These are phyloP conservation scores for Aspergillus hortae DNA, from an alignment of 2,329 filamentous ascomycete species.

Conservation along the genomic window DNA sequence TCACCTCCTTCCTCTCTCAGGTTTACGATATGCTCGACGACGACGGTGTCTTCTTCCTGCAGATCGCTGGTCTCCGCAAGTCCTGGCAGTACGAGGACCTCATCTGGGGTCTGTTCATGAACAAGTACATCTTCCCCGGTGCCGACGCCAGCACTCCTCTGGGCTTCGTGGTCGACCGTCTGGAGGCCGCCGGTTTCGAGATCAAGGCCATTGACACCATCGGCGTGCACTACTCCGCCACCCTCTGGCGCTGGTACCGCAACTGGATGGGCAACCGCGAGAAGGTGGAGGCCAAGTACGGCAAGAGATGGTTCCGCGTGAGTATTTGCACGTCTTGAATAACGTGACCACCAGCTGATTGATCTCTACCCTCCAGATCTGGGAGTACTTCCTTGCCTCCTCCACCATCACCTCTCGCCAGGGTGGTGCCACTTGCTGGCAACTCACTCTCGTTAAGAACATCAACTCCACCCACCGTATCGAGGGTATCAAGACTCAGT, in stretches of 20 bases:
- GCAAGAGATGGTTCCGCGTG: slow-evolving; percentile 90
- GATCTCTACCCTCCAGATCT: slow-evolving; percentile 57
- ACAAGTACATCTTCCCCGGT: slow-evolving; percentile 98
- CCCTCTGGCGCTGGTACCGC: slow-evolving; percentile 96
- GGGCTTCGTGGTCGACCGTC: slow-evolving; percentile 76
- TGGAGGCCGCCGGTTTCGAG: slow-evolving; percentile 86
- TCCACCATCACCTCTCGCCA: slow-evolving; percentile 81
- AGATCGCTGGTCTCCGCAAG: slow-evolving; percentile 91
- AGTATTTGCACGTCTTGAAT: slow-evolving; percentile 36
- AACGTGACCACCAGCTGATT: not conserved
- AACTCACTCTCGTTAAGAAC: slow-evolving; percentile 85
- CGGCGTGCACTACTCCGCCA: slow-evolving; percentile 95
- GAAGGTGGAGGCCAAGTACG: slow-evolving; percentile 93
- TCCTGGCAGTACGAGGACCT: slow-evolving; percentile 97
- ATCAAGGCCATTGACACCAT: slow-evolving; percentile 90
- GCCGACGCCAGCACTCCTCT: slow-evolving; percentile 93
- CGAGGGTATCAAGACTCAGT: slow-evolving; percentile 68
- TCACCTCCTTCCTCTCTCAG: slow-evolving; percentile 75
- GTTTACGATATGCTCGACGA: slow-evolving; percentile 95
- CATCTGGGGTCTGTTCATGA: slow-evolving; percentile 98
- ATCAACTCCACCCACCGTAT: slow-evolving; percentile 81
- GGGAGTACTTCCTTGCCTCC: slow-evolving; percentile 87
- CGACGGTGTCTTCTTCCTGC: slow-evolving; percentile 92
- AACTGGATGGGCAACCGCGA: slow-evolving; percentile 96
- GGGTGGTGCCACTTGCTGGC: slow-evolving; percentile 79